Base-by-base conservation (phyloP, 2,329 filamentous ascomycete species). In the Gyromitra esculenta region DNA sequence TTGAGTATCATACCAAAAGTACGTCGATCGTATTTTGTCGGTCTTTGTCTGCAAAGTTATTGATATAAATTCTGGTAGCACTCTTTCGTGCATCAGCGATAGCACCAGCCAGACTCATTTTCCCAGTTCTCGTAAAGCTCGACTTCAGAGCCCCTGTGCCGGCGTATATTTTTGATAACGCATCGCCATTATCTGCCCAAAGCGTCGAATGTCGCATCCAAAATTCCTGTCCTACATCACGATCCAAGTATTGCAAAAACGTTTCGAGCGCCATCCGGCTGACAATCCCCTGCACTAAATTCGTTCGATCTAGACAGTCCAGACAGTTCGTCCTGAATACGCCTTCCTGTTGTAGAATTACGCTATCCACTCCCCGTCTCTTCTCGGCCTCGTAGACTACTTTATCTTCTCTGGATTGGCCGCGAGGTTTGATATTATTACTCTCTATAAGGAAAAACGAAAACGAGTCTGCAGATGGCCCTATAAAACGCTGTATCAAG, bases 131-230 rank as follows among this genome's bases (percentile, higher is more conserved):
- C 1, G 96, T 99, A 81, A 97, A 98, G 0, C 94, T 97, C 1
- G 94, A 94, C 83, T 98, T 99, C 57, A 99, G 86, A 15, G 96
- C 96, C 3, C 96, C 96, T 2, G 96, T 99, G 31, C 96, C 96
- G 7, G 96, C 96, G 82, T 99, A 99, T 35, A 97, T 98, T 81
- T 93, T 93, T 11, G 94, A 97, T 62, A 99, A 84, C 5, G 92
- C 91, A 85, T 99, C 96, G 25, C 96, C 96, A 82, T 97, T 98
- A 83, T 99, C 96, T 43, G 96, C 96, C 96, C 96, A 99, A 0
- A 99, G 87, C 77, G 90, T 96, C 7, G 93, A 94, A 84, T 99
- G 96, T 63, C 93, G 88, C 84, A 93, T 91, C 92, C 94, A 97
- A 81, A 98, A 94, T 81, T 98, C 94, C 0, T 90, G 88, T 8